Evolutionary conservation across 306 rosid species (phyloP).

Genomic region (Acacia confusa): DNA sequence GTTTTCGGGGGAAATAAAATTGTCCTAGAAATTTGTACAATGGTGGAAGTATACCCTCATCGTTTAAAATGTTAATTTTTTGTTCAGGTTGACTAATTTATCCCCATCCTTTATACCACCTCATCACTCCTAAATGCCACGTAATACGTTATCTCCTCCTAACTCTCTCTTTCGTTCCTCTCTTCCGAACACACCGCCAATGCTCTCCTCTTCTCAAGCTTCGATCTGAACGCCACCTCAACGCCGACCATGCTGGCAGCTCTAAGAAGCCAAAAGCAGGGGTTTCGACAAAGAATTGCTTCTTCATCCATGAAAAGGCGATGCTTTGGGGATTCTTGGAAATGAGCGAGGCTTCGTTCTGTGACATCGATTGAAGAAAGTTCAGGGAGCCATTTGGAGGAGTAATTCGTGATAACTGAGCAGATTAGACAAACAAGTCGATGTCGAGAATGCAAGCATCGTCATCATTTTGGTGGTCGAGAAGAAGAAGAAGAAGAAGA

Average conservation of each 20-base stretch:
- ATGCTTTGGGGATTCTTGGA: slow-evolving; percentile 56
- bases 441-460: slow-evolving; percentile 87
- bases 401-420: slow-evolving; percentile 85
- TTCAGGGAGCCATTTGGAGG: slow-evolving; percentile 94
- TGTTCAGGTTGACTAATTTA: too few relatives aligned
- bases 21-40: too few relatives aligned
- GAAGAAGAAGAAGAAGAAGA: too few relatives aligned
- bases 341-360: slow-evolving; percentile 33
- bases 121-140: too few relatives aligned
- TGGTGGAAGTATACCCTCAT: too few relatives aligned
- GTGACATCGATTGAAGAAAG: slow-evolving; percentile 41
- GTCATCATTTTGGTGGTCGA: slow-evolving; percentile 25
- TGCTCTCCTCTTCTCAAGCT: slow-evolving; percentile 56
- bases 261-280: slow-evolving; percentile 72
- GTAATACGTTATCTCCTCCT: too few relatives aligned
- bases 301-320: slow-evolving; percentile 72
- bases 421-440: slow-evolving; percentile 88
- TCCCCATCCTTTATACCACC: too few relatives aligned
- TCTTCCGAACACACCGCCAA: too few relatives aligned
- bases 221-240: slow-evolving; percentile 50
- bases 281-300: slow-evolving; percentile 86
- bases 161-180: too few relatives aligned
- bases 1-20: too few relatives aligned
- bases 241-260: slow-evolving; percentile 81
- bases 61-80: too few relatives aligned